phyloP scores from a whole-genome alignment of 176 grass and related monocot species.

The Zizania latifolia region DNA sequence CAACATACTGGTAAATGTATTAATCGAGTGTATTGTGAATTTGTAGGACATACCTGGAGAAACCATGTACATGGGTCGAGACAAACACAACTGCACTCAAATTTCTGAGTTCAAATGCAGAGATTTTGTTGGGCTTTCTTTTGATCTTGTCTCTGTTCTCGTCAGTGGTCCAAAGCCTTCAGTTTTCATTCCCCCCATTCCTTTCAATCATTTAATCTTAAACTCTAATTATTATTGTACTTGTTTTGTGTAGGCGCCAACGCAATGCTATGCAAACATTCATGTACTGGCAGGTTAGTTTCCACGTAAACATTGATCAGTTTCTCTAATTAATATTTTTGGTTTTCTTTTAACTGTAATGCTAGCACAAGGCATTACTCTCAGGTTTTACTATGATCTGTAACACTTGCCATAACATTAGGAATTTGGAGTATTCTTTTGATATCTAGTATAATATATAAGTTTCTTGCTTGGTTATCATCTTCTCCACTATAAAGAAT shows the following conservation, averaged over 20 bases:
- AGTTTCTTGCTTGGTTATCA: not conserved
- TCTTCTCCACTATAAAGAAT: not conserved
- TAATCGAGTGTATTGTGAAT: slow-evolving; percentile 8
- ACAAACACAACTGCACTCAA: slow-evolving; percentile 56
- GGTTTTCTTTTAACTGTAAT: not conserved
- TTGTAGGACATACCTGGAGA: slow-evolving; percentile 86
- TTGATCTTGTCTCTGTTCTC: slow-evolving; percentile 80
- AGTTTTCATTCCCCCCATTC: slow-evolving; percentile 10
- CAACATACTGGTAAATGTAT: slow-evolving; percentile 18
- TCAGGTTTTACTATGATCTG: not conserved
- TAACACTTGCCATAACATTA: slow-evolving; percentile 20
- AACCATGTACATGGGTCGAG: slow-evolving; percentile 79
- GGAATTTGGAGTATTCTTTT: not conserved
- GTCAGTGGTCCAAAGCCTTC: slow-evolving; percentile 55
- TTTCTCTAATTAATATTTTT: not conserved
- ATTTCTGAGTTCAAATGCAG: slow-evolving; percentile 73
- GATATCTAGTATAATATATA: not conserved
- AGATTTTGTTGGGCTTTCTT: slow-evolving; percentile 89
- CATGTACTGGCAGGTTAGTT: slow-evolving; percentile 99
- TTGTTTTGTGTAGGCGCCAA: slow-evolving; percentile 72
- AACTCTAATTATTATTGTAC: slow-evolving; percentile 28
- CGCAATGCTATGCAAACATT: slow-evolving; percentile 86
- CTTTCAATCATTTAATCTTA: not conserved
- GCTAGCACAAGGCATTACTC: not conserved
- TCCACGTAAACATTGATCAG: not conserved